Evolutionary conservation across 352 stramenopile species (phyloP), one percentile per base, ranked within the genome.

Genomic region (Globisporangium sylvaticum): DNA sequence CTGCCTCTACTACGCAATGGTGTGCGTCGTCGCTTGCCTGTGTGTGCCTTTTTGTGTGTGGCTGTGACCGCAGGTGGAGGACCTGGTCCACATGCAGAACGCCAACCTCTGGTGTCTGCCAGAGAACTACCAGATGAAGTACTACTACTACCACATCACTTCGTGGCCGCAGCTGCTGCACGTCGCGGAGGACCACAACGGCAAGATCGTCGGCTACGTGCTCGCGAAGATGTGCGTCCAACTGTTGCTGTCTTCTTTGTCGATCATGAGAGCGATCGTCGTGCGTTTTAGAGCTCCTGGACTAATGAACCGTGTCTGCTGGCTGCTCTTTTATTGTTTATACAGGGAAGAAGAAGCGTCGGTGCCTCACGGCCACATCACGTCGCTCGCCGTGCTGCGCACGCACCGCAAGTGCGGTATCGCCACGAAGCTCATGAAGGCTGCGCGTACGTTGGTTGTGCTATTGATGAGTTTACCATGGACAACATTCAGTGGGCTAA

Each of bases 71-170:
- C 66, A 97, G 89, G 87, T 92, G 42, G 78, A 94, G 61, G 98
- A 99, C 84, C 81, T 99, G 57, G 72, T 99, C 32, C 90, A 98
- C 76, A 99, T 99, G 88, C 97, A 99, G 79, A 98, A 97, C 59
- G 97, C 96, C 60, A 99, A 99, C 80, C 82, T 99, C 37, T 99
- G 97, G 95, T 99, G 97, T 84, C 87, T 99, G 57, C 98, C 98
- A 3, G 98, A 99, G 77, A 99, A 99, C 81, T 99, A 99, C 80
- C 96, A 99, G 83, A 98, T 99, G 91, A 98, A 99, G 78, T 99
- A 99, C 81, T 99, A 99, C 81, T 98, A 99, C 70, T 99, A 99
- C 88, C 98, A 99, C 78, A 92, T 99, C 69, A 92, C 99, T 65
- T 96, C 95, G 63, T 99, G 98, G 98, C 98, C 98, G 39, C 97